Evolutionary conservation across 2,329 filamentous ascomycete genomes (phyloP).

Genomic region (Tympanopsis confertula): DNA sequence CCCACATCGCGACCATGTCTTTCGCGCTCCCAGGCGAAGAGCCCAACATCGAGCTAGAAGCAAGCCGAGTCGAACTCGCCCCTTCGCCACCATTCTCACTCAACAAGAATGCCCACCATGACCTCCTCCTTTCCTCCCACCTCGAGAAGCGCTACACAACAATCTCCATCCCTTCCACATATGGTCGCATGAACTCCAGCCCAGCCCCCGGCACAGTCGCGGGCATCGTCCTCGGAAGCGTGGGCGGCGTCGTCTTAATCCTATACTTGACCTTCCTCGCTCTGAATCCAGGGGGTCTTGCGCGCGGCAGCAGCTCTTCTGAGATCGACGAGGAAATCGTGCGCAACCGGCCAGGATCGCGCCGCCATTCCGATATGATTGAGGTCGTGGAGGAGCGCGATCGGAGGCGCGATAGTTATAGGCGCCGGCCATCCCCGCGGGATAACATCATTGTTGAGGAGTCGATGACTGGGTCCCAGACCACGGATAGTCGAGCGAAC

Average conservation of each 20-base stretch:
- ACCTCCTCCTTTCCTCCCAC: background rate
- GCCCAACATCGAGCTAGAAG: too few relatives aligned
- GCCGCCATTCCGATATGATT: background rate
- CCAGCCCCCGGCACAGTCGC: constrained; percentile 43
- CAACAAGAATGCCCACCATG: background rate
- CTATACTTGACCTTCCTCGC: constrained; percentile 32
- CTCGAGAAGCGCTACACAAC: constrained; percentile 7
- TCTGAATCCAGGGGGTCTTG: background rate
- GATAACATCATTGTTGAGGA: too few relatives aligned
- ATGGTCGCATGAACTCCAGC: constrained; percentile 37
- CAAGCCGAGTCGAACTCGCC: too few relatives aligned
- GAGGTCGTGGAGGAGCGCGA: background rate
- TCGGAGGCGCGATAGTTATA: too few relatives aligned
- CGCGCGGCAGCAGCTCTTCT: background rate
- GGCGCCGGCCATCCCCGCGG: too few relatives aligned
- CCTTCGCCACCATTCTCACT: too few relatives aligned
- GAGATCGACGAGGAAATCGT: background rate
- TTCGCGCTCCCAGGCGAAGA: too few relatives aligned
- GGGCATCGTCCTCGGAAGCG: constrained; percentile 44
- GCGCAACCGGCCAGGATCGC: background rate
- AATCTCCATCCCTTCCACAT: constrained; percentile 47
- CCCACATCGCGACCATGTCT: too few relatives aligned
- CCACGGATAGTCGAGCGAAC: too few relatives aligned
- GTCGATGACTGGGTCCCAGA: too few relatives aligned
- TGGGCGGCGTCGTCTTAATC: constrained; percentile 37